Evolutionary conservation across 225 moss, liverwort and hornwort species (phyloP), one percentile per base, ranked within the genome.

Genomic region (Ulota crispa): DNA sequence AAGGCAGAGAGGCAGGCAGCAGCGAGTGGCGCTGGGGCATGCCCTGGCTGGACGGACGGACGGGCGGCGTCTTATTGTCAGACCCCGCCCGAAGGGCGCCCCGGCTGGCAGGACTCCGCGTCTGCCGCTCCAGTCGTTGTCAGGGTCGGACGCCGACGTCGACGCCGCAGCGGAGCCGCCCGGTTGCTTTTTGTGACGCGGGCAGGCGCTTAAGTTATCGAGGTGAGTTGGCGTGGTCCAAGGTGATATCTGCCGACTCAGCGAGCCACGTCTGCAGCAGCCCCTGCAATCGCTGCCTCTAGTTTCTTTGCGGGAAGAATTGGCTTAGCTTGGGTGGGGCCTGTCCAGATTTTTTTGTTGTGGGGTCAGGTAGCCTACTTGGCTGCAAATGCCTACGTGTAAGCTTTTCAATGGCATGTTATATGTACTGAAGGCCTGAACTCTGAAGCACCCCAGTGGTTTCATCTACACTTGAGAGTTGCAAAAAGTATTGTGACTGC

Each of bases 1-100:
- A 9, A 39, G 39, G 39, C 34, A 4, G 9, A 8, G 8, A 39
- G 9, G 41, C 41, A 10, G 13, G 81, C 78, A 78, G 78, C 27
- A 24, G 73, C 57, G 45, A 45, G 53, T 64, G 72, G 66, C 27
- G 32, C 11, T 75, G 69, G 69, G 42, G 84, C 56, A 64, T 73
- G 57, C n/a, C 52, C 43, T 73, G 52, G 19, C 74, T 42, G 74
- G 34, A 70, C 76, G 76, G 76, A 64, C 77, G 28, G 73, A 71
- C 77, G 30, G 73, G 64, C 53, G 16, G 52, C 65, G 12, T 13
- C 60, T 60, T 27, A 14, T 10, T 78, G 59, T 53, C 59, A 20
- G 82, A 30, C 30, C 19, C 65, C 14, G 31, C 34, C 66, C 24
- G n/a, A n/a, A n/a, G n/a, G n/a, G n/a, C n/a, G n/a, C 73, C 56